Percentiles rank a stretch among this genome's conserved stretches.
phyloP scores from a whole-genome alignment of 2,329 filamentous ascomycete genomes.

The Diaporthe vexans region DNA sequence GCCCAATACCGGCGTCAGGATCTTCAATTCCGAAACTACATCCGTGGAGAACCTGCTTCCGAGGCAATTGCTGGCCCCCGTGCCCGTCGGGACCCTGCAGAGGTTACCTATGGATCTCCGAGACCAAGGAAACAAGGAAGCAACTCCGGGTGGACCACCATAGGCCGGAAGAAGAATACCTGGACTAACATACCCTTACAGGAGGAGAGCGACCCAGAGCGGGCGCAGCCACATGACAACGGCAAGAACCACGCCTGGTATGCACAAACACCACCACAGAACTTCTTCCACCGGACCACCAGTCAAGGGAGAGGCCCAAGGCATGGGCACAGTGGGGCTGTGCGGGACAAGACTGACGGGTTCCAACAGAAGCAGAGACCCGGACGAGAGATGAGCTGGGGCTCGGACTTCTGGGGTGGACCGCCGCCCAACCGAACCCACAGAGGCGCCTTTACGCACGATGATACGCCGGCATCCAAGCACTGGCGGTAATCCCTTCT shows the following conservation, averaged over 20 bases:
- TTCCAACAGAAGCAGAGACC: background rate
- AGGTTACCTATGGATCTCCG: conserved; percentile 28
- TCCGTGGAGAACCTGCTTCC: background rate
- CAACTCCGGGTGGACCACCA: background rate
- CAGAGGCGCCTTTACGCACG: background rate
- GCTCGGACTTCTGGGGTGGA: conserved; percentile 11
- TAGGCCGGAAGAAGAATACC: background rate
- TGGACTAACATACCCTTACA: conserved; percentile 11
- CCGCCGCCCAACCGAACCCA: conserved; percentile 7
- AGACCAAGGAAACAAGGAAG: conserved; percentile 3
- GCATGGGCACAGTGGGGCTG: background rate
- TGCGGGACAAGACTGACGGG: background rate
- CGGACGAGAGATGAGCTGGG: background rate
- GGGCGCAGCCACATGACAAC: background rate
- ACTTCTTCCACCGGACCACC: background rate
- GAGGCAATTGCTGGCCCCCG: background rate
- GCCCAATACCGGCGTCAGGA: background rate
- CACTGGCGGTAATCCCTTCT: conserved; percentile 10
- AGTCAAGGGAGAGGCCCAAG: background rate
- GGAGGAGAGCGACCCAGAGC: conserved; percentile 2
- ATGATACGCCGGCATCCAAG: conserved; percentile 3
- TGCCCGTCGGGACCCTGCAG: background rate
- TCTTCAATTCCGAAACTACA: background rate
- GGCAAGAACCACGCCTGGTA: conserved; percentile 15
- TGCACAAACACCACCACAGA: background rate